These are phyloP conservation scores for Kandelia obovata DNA, from an alignment of 345 rosid species.

Conservation along the genomic window DNA sequence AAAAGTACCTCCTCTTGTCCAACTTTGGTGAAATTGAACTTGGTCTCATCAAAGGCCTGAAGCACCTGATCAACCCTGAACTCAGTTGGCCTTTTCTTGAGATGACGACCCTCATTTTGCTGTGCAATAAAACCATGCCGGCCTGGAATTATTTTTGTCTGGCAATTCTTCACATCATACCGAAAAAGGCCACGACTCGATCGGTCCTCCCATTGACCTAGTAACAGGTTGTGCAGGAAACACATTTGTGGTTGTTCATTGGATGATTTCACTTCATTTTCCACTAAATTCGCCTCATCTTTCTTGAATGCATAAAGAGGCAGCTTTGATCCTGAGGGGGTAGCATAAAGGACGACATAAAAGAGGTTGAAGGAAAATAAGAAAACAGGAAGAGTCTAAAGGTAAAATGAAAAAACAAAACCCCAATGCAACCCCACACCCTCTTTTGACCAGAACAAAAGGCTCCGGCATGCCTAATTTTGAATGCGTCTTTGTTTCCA, in stretches of 20 bases:
- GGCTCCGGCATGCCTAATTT: too few species aligned
- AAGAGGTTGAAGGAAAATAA: too few species aligned
- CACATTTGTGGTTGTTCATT: background rate
- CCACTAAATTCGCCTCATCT: background rate
- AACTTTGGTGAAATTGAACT: conserved; percentile 20
- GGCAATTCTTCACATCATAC: conserved; percentile 14
- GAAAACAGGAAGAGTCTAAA: background rate
- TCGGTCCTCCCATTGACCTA: conserved; percentile 18
- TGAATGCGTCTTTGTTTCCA: too few species aligned
- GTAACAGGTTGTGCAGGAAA: conserved; percentile 15
- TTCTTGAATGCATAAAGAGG: background rate
- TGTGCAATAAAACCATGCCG: conserved; percentile 16
- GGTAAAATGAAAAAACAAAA: background rate
- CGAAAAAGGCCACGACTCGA: conserved; percentile 16
- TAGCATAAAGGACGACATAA: background rate
- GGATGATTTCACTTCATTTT: background rate
- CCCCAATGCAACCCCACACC: background rate
- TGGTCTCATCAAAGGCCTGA: conserved; percentile 17
- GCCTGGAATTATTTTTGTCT: conserved; percentile 17
- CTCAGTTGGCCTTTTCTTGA: conserved; percentile 21
- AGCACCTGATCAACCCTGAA: conserved; percentile 19
- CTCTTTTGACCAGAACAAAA: too few species aligned
- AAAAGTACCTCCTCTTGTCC: conserved; percentile 13
- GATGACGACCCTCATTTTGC: conserved; percentile 20
- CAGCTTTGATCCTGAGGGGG: conserved; percentile 3